Evolutionary conservation across 2,329 filamentous ascomycete species (phyloP).

Genomic region (Bertia moriformis): DNA sequence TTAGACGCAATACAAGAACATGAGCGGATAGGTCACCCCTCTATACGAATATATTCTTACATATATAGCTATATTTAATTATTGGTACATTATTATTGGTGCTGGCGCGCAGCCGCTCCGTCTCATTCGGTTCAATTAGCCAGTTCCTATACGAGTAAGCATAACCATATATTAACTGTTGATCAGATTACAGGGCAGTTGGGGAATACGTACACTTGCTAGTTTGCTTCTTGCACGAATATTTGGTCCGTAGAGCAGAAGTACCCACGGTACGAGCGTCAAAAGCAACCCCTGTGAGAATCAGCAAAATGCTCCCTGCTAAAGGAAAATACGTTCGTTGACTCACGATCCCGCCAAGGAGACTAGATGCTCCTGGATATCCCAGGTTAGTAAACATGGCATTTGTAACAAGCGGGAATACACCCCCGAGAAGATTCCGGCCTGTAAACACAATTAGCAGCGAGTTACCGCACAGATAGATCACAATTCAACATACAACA

Average conservation of each 20-base stretch:
- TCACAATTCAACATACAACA: constrained; percentile 36
- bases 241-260: constrained; percentile 63
- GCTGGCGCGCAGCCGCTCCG: too few relatives aligned
- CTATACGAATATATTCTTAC: too few relatives aligned
- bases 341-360: constrained; percentile 60
- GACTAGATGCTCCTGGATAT: constrained; percentile 53
- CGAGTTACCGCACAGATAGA: constrained; percentile 1
- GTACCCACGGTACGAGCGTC: constrained; percentile 73
- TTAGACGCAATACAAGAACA: too few relatives aligned
- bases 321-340: too few relatives aligned
- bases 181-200: too few relatives aligned
- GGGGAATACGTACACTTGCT: constrained; percentile 50
- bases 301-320: too few relatives aligned
- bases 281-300: constrained; percentile 24
- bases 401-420: constrained; percentile 65
- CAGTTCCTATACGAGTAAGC: too few relatives aligned
- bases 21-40: too few relatives aligned
- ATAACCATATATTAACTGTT: too few relatives aligned
- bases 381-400: constrained; percentile 62
- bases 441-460: constrained; percentile 9
- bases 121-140: too few relatives aligned
- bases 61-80: too few relatives aligned
- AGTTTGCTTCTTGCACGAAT: constrained; percentile 68
- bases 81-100: too few relatives aligned
- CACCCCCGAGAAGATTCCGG: constrained; percentile 67